Conservation (phyloP, 768 basidiomycete species). For the Tricholoma hemisulphureum region DNA sequence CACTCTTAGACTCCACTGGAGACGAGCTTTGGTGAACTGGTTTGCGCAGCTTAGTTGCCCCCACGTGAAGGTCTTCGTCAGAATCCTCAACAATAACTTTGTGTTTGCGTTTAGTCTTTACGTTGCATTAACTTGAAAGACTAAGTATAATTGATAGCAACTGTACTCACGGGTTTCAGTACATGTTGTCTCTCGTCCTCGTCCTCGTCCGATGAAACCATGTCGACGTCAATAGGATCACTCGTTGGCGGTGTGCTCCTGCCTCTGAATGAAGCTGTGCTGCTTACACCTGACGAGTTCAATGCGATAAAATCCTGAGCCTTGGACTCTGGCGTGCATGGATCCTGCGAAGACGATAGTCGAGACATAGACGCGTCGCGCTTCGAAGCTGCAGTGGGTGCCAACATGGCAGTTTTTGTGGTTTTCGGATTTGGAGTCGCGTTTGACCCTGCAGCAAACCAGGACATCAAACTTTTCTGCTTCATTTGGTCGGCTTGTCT, state of each 20-base stretch:
- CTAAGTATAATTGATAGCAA: not conserved
- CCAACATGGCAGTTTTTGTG: slow-evolving; percentile 17
- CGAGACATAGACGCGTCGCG: slow-evolving; percentile 32
- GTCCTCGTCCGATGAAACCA: slow-evolving; percentile 55
- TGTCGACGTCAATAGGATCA: slow-evolving; percentile 75
- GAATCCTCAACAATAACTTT: slow-evolving; percentile 70
- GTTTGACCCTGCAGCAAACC: slow-evolving; percentile 46
- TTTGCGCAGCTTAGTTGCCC: slow-evolving; percentile 23
- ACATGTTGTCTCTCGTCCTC: slow-evolving; percentile 35
- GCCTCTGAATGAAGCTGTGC: slow-evolving; percentile 45
- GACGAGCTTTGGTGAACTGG: slow-evolving; percentile 35
- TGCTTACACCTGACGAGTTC: slow-evolving; percentile 40
- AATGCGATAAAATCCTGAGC: slow-evolving; percentile 23
- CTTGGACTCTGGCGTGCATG: slow-evolving; percentile 42
- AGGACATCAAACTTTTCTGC: slow-evolving; percentile 74
- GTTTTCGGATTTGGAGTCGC: slow-evolving; percentile 21
- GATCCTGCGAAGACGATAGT: slow-evolving; percentile 33
- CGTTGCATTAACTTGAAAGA: not conserved
- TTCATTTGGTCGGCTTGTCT: slow-evolving; percentile 49
- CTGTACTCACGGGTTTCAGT: slow-evolving; percentile 13
- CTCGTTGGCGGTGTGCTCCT: slow-evolving; percentile 75
- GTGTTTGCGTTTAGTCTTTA: slow-evolving; percentile 54
- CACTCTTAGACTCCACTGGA: slow-evolving; percentile 36
- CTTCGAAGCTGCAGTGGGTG: not conserved
- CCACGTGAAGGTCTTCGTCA: slow-evolving; percentile 51